Percentiles rank a stretch among this genome's conserved stretches.
Conservation (phyloP, 1,284 basidiomycete species). For the Leccinum colubrinum region DNA sequence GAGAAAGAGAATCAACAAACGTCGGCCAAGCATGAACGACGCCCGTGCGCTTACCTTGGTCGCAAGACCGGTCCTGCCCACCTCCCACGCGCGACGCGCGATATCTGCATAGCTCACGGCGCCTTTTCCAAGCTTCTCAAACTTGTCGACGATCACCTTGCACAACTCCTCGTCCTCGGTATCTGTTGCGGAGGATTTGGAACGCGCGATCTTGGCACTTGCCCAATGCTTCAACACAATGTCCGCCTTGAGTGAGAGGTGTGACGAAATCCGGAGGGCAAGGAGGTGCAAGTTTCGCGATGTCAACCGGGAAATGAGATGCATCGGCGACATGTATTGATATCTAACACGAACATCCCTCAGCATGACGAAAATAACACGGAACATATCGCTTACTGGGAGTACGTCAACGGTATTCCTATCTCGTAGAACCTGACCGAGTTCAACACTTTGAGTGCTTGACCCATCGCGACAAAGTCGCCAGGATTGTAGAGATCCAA, state of each 20-base stretch:
- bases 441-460: conserved; percentile 93
- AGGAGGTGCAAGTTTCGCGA: conserved; percentile 89
- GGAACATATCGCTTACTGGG: conserved; percentile 57
- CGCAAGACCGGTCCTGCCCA: conserved; percentile 81
- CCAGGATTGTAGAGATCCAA: conserved; percentile 90
- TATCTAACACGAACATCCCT: conserved; percentile 50
- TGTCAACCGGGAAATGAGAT: conserved; percentile 82
- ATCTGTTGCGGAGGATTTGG: conserved; percentile 55
- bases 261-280: conserved; percentile 88
- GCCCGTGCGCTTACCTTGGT: conserved; percentile 62
- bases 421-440: conserved; percentile 90
- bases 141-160: conserved; percentile 83
- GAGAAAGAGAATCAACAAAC: background rate
- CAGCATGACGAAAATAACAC: background rate
- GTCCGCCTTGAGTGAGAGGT: conserved; percentile 81
- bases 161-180: conserved; percentile 79
- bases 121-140: conserved; percentile 66
- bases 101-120: conserved; percentile 94
- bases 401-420: conserved; percentile 91
- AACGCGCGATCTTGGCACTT: conserved; percentile 81
- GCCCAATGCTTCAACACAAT: conserved; percentile 96
- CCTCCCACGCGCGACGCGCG: conserved; percentile 91
- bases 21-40: conserved; percentile 7
- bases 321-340: conserved; percentile 70
- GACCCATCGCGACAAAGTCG: conserved; percentile 89